Evolutionary conservation across 176 grass and related monocot genomes (phyloP), one percentile per base, ranked within the genome.

Genomic region (Rhynchospora pubera): DNA sequence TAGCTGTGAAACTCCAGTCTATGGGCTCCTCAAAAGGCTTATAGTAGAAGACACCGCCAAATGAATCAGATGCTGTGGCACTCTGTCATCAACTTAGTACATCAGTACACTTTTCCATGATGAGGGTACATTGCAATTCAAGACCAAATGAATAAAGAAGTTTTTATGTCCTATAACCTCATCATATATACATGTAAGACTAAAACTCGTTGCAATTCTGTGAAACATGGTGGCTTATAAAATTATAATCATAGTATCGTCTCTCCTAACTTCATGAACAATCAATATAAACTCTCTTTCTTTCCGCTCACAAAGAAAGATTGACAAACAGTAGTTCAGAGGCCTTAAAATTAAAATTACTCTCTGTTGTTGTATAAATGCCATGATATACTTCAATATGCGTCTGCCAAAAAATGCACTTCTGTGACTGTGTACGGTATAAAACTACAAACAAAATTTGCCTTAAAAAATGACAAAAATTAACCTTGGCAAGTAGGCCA

Each of bases 401-500:
- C 16, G n/a, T 59, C 50, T 63, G 61, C 45, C 57, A 81, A 52
- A 75, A 26, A 46, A 69, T 19, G 46, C 10, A 51, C 14, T 26
- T 45, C 43, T 47, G 75, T 52, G 62, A 5, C 65, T 42, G 64
- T 42, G 72, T n/a, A 61, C 72, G 8, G 8, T 23, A 79, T 43
- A 82, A 84, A 22, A 39, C 34, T 39, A 39, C 34, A 39, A 39
- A 39, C 34, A 39, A 84, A 84, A 87, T 57, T 61, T 16, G 19
- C 16, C 52, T 22, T 50, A 9, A 84, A 86, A 50, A 85, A 85
- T n/a, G 30, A 87, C 47, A 39, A 80, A 77, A 19, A 45, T 62
- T 86, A 92, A 97, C 94, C 94, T 97, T 87, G 63, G 95, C 95
- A 79, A 97, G 92, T n/a, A 94, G 88, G 62, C 95, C 95, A 87